phyloP scores from a whole-genome alignment of 2,329 filamentous ascomycete species.

The Microcera coccophila region DNA sequence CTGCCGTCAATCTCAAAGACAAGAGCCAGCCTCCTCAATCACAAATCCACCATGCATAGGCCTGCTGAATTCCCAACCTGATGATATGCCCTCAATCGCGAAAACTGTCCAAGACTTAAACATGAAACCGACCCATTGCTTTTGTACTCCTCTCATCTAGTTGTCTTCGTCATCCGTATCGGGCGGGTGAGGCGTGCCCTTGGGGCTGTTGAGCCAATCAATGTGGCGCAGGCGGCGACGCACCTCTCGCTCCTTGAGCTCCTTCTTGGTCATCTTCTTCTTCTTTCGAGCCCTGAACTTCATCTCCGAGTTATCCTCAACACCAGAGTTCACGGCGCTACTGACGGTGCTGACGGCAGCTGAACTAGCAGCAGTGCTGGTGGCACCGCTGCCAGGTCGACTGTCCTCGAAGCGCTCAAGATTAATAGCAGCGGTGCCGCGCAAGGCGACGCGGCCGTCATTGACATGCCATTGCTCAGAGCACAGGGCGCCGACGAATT shows the following conservation, averaged over 20 bases:
- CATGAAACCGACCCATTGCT: slow-evolving; percentile 5
- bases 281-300: slow-evolving; percentile 90
- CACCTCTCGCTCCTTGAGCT: slow-evolving; percentile 89
- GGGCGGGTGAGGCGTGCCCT: slow-evolving; percentile 72
- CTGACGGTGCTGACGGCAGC: slow-evolving; percentile 52
- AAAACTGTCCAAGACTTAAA: slow-evolving; percentile 2
- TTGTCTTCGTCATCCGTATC: slow-evolving; percentile 74
- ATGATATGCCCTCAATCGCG: neutral
- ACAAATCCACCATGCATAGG: neutral
- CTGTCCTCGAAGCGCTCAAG: slow-evolving; percentile 85
- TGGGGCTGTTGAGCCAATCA: slow-evolving; percentile 78
- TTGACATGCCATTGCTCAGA: slow-evolving; percentile 95
- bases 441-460: slow-evolving; percentile 81
- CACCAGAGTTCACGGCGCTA: slow-evolving; percentile 69
- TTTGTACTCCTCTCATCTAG: slow-evolving; percentile 6
- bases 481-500: slow-evolving; percentile 94
- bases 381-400: slow-evolving; percentile 56
- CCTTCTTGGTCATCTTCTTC: slow-evolving; percentile 98
- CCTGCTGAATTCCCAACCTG: too few species aligned
- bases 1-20: too few species aligned
- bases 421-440: slow-evolving; percentile 69
- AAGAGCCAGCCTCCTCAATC: too few species aligned
- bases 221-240: slow-evolving; percentile 82
- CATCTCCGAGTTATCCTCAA: slow-evolving; percentile 73
- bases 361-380: slow-evolving; percentile 55